phyloP scores from a whole-genome alignment of 2,329 filamentous ascomycete species.

The Fusarium annulatum region DNA sequence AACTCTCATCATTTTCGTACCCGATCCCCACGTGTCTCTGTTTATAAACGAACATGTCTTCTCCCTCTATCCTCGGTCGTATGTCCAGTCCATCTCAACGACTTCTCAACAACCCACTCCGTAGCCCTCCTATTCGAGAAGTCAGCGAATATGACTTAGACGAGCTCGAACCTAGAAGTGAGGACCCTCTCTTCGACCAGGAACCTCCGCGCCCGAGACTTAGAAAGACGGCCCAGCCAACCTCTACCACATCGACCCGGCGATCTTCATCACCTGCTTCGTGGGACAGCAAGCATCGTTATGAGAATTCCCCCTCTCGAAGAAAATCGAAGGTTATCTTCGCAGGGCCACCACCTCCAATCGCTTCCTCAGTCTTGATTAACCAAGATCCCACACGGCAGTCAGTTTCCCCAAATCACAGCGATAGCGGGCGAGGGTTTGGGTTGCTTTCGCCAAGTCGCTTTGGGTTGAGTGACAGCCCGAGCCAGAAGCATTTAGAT shows the following conservation, averaged over 20 bases:
- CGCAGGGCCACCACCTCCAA: slow-evolving; percentile 62
- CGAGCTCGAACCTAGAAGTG: slow-evolving; percentile 52
- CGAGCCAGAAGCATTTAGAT: slow-evolving; percentile 50
- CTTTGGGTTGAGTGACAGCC: slow-evolving; percentile 19
- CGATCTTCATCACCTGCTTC: slow-evolving; percentile 34
- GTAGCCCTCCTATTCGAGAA: slow-evolving; percentile 39
- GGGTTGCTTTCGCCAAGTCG: slow-evolving; percentile 32
- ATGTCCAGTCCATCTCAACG: slow-evolving; percentile 40
- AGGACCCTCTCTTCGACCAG: slow-evolving; percentile 43
- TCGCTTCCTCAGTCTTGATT: slow-evolving; percentile 57
- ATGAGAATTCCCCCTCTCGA: slow-evolving; percentile 48
- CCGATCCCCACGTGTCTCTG: not conserved
- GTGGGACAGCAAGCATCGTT: slow-evolving; percentile 43
- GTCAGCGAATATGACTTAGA: slow-evolving; percentile 54
- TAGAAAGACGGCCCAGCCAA: slow-evolving; percentile 24
- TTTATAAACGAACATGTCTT: slow-evolving; percentile 39
- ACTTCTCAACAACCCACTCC: slow-evolving; percentile 44
- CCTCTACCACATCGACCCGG: slow-evolving; percentile 2
- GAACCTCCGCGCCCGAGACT: slow-evolving; percentile 38
- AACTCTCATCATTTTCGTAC: not conserved
- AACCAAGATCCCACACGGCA: slow-evolving; percentile 18
- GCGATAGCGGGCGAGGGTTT: slow-evolving; percentile 20
- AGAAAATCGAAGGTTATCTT: slow-evolving; percentile 54
- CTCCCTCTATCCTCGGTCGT: slow-evolving; percentile 45
- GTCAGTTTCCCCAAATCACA: slow-evolving; percentile 19